Percentiles rank a stretch among this genome's conserved stretches.
These are phyloP conservation scores for Trichoderma sp. DNA, from an alignment of 2,329 filamentous ascomycete species.

Conservation along the genomic window DNA sequence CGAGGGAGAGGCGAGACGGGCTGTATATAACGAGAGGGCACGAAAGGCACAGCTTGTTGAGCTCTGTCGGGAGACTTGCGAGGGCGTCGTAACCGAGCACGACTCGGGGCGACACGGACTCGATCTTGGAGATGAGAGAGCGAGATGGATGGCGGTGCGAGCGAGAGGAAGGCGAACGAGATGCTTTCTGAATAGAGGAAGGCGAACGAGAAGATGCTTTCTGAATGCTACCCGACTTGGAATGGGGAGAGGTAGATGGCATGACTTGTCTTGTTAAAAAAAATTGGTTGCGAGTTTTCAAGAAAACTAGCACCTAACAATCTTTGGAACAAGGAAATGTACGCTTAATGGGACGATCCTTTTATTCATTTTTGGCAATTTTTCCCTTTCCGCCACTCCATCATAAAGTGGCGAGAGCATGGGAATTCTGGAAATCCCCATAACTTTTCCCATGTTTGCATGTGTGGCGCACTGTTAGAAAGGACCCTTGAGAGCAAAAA, in stretches of 20 bases:
- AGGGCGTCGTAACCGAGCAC: constrained; percentile 37
- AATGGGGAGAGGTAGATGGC: constrained; percentile 9
- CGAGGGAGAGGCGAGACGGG: constrained; percentile 38
- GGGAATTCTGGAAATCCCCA: constrained; percentile 1
- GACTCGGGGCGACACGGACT: constrained; percentile 30
- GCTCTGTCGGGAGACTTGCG: constrained; percentile 34
- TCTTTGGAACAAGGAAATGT: not conserved
- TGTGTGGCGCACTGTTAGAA: not conserved
- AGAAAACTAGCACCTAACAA: not conserved
- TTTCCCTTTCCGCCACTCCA: not conserved
- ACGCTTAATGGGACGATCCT: not conserved
- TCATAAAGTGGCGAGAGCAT: constrained; percentile 5
- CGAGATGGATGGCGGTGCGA: not conserved
- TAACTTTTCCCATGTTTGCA: not conserved
- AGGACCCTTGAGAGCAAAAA: not conserved
- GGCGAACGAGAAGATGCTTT: not conserved
- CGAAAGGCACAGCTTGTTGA: constrained; percentile 33
- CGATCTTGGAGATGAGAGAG: not conserved
- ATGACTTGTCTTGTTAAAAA: not conserved
- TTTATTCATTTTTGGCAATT: not conserved
- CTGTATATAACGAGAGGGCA: constrained; percentile 40
- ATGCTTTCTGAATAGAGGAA: not conserved
- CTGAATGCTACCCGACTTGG: constrained; percentile 2
- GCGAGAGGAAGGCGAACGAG: not conserved
- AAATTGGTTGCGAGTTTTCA: not conserved